phyloP scores from a whole-genome alignment of 495 filamentous ascomycete species.

The Hypomontagnella monticulosa region DNA sequence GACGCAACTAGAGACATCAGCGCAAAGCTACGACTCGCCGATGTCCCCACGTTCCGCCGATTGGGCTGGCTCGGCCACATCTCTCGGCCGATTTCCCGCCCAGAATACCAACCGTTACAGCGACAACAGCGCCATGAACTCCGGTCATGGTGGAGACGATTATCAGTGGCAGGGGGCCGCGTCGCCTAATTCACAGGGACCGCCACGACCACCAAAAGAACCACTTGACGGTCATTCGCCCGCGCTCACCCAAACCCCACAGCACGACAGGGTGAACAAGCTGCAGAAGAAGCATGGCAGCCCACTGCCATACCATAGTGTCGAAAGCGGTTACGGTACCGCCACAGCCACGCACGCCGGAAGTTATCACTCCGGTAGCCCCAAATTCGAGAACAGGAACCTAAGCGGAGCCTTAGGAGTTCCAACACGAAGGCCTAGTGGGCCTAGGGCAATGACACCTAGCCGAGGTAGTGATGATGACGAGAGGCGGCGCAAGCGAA shows the following conservation, averaged over 20 bases:
- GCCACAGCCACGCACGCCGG: conserved; percentile 57
- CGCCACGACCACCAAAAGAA: conserved; percentile 64
- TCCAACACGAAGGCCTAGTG: conserved; percentile 56
- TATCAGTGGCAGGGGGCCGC: conserved; percentile 54
- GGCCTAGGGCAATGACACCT: conserved; percentile 64
- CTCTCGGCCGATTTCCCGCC: conserved; percentile 53
- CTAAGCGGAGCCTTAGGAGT: conserved; percentile 56
- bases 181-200: conserved; percentile 49
- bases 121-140: conserved; percentile 49
- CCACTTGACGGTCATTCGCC: conserved; percentile 49
- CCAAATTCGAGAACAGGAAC: conserved; percentile 57
- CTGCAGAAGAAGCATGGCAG: conserved; percentile 53
- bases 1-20: conserved; percentile 80
- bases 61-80: conserved; percentile 73
- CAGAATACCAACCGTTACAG: conserved; percentile 56
- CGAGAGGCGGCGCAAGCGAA: conserved; percentile 60
- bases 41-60: conserved; percentile 76
- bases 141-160: conserved; percentile 45
- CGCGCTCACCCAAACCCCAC: conserved; percentile 42
- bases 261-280: conserved; percentile 53
- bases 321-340: conserved; percentile 59
- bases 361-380: conserved; percentile 53
- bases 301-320: conserved; percentile 57
- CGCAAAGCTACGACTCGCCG: conserved; percentile 72
- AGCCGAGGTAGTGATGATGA: conserved; percentile 51